Base-by-base conservation (phyloP, 768 basidiomycete genomes). In the Pulveroboletus sp. region DNA sequence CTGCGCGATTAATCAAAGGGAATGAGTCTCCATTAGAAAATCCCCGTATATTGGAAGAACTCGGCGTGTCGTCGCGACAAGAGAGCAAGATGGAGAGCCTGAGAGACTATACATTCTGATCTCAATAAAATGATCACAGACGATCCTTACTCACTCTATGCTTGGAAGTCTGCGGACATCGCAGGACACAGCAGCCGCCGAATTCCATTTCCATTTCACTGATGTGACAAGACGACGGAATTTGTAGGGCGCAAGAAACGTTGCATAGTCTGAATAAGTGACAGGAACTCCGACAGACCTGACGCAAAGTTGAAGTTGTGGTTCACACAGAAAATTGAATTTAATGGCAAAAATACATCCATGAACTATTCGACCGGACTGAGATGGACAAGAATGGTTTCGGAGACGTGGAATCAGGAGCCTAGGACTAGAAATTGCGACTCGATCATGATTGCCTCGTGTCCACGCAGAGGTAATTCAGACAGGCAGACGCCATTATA, bases 231-330 rank as follows among this genome's bases (percentile, higher is more conserved):
- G n/a, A n/a, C n/a, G n/a, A n/a, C n/a, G 40, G 49, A 32, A 11
- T 30, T 39, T 38, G 38, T 22, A n/a, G n/a, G n/a, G n/a, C n/a
- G n/a, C n/a, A n/a, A n/a, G n/a, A n/a, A n/a, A n/a, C n/a, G n/a
- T n/a, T n/a, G n/a, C n/a, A n/a, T n/a, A n/a, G n/a, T n/a, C n/a
- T n/a, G n/a, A n/a, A n/a, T n/a, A n/a, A n/a, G n/a, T n/a, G n/a
- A 41, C 12, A 31, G 27, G 53, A n/a, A n/a, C n/a, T n/a, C n/a
- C n/a, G n/a, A n/a, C n/a, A n/a, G 37, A 56, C 50, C 36, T 31
- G 36, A 16, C 17, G 17, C 8, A 17, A 10, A 30, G 30, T 34
- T 17, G 16, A n/a, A 19, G 22, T 14, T 12, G 6, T 29, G 37
- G 37, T 31, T 30, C 20, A 34, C 35, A 24, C 29, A 5, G 24